A percentile compares a stretch with the other conserved stretches of the same genome.
Conservation (phyloP, 2,329 filamentous ascomycete genomes). For the Fusarium sp. region DNA sequence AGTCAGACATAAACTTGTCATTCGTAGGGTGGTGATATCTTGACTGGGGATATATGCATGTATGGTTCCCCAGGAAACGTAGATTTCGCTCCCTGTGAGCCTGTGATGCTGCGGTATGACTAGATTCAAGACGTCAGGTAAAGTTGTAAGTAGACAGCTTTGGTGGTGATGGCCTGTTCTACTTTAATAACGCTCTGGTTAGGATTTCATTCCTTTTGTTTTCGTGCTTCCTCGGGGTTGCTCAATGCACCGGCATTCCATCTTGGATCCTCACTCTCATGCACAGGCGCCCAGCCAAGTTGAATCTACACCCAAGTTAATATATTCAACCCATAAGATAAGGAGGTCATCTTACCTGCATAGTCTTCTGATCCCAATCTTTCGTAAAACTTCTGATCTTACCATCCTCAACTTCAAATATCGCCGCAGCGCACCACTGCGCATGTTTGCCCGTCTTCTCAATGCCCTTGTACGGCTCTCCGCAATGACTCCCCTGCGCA, state of each 20-base stretch:
- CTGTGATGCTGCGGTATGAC: too few species aligned
- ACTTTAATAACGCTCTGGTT: background rate
- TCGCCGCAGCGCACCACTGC: conserved; percentile 36
- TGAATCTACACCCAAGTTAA: conserved; percentile 35
- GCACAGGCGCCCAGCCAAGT: conserved; percentile 43
- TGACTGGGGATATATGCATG: too few species aligned
- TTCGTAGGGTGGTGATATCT: too few species aligned
- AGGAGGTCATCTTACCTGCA: conserved; percentile 5
- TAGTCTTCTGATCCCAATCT: conserved; percentile 34
- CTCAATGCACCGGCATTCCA: conserved; percentile 38
- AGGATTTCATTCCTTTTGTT: conserved; percentile 1
- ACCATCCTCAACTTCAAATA: conserved; percentile 43
- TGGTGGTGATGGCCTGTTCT: background rate
- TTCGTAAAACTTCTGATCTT: conserved; percentile 34
- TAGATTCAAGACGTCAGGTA: too few species aligned
- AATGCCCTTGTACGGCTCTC: conserved; percentile 44
- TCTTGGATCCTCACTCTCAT: conserved; percentile 40
- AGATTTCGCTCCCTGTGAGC: too few species aligned
- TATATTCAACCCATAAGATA: background rate
- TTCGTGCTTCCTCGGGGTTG: conserved; percentile 21
- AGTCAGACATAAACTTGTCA: too few species aligned
- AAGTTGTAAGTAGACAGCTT: too few species aligned
- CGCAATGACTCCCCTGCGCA: conserved; percentile 41
- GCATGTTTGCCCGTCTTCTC: conserved; percentile 35
- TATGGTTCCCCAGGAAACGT: too few species aligned